Evolutionary conservation across 2,329 filamentous ascomycete genomes (phyloP).

Genomic region (Sphaerostilbella broomeana): DNA sequence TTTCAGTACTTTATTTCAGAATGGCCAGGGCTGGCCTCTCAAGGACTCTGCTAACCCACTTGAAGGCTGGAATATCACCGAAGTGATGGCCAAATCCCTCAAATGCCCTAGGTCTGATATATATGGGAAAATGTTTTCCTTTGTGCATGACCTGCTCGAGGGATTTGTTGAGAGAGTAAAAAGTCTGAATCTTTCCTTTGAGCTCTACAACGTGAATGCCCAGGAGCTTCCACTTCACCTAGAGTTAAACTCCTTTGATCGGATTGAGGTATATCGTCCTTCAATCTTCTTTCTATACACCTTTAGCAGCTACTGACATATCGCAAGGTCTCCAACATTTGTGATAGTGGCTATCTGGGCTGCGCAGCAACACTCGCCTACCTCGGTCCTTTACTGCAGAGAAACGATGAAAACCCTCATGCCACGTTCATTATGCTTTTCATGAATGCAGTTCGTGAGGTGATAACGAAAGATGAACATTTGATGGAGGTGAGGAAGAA

Average conservation of each 20-base stretch:
- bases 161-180: neutral
- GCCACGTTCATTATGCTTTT: conserved; percentile 7
- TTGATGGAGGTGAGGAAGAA: no score
- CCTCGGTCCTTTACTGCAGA: neutral
- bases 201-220: neutral
- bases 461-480: neutral
- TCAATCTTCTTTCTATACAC: neutral
- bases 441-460: neutral
- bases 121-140: conserved; percentile 5
- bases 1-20: neutral
- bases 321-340: conserved; percentile 1
- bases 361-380: neutral
- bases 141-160: neutral
- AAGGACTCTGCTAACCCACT: neutral
- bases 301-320: neutral
- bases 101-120: conserved; percentile 1
- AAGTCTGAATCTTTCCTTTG: neutral
- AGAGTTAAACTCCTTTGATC: neutral
- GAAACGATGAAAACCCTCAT: neutral
- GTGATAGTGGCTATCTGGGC: neutral
- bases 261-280: conserved; percentile 1
- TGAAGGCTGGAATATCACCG: neutral
- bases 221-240: neutral
- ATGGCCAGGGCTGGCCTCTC: neutral
- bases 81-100: neutral